Conservation (phyloP, 176 grass and related monocot species). For the Paspalum notatum region DNA sequence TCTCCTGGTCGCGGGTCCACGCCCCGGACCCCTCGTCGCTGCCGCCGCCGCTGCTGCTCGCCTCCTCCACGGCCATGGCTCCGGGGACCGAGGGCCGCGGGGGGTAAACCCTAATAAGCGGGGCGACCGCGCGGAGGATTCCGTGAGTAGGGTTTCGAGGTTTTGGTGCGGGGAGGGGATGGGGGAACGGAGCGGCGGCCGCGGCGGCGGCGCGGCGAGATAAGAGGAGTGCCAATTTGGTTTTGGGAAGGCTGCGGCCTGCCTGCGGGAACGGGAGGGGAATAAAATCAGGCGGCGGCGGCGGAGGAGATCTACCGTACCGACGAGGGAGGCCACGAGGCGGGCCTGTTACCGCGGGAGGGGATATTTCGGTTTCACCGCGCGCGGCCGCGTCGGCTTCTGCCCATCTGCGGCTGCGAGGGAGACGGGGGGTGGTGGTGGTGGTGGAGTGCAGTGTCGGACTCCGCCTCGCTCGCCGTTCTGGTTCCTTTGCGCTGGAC, state of each 20-base stretch:
- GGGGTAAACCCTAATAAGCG: constrained; percentile 10
- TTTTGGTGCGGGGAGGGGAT: background rate
- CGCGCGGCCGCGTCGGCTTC: background rate
- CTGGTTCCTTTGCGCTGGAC: no score
- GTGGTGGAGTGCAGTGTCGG: background rate
- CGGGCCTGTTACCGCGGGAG: constrained; percentile 13
- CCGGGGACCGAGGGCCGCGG: background rate
- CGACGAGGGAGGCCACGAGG: background rate
- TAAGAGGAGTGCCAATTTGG: constrained; percentile 44
- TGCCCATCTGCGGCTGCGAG: background rate
- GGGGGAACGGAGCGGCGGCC: constrained; percentile 28
- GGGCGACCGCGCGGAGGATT: constrained; percentile 2
- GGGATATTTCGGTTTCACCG: constrained; percentile 52
- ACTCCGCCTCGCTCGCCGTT: no score
- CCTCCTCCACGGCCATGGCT: constrained; percentile 66
- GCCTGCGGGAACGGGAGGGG: background rate
- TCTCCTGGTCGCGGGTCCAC: constrained; percentile 86
- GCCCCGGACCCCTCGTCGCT: constrained; percentile 26
- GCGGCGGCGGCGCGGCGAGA: constrained; percentile 52
- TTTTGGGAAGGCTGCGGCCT: constrained; percentile 34
- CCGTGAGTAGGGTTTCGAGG: constrained; percentile 32
- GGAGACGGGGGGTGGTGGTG: background rate
- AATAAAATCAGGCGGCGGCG: constrained; percentile 45
- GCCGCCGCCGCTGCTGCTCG: constrained; percentile 64
- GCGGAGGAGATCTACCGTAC: constrained; percentile 50